Conservation (phyloP, 805 yeast genomes). For the Barnettozyma pratensis region DNA sequence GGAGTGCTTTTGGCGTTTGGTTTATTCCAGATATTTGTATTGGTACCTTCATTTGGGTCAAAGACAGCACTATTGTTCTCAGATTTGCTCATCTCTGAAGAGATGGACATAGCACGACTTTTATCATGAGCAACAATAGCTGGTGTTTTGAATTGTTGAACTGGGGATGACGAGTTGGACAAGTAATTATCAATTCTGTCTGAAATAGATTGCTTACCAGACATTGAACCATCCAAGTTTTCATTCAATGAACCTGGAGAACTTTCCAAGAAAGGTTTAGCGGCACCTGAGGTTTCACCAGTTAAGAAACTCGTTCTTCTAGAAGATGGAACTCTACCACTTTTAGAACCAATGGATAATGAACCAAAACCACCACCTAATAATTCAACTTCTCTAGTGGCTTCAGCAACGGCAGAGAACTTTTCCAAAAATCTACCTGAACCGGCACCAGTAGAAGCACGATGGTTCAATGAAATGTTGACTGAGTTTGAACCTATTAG, state of each 20-base stretch:
- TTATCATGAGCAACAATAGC: conserved; percentile 2
- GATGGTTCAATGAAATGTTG: conserved; percentile 37
- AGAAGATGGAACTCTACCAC: conserved; percentile 32
- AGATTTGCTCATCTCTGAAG: conserved; percentile 27
- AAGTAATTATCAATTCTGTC: conserved; percentile 58
- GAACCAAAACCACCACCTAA: conserved; percentile 39
- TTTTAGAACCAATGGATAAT: conserved; percentile 28
- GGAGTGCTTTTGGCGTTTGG: conserved; percentile 47
- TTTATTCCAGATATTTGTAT: conserved; percentile 42
- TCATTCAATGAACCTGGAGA: conserved; percentile 27
- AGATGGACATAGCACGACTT: conserved; percentile 20
- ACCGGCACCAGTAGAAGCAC: conserved; percentile 18
- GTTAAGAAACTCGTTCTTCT: conserved; percentile 50
- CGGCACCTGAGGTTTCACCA: conserved; percentile 25
- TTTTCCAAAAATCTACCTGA: conserved; percentile 51
- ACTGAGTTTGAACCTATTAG: conserved; percentile 58
- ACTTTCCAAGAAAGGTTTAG: conserved; percentile 21
- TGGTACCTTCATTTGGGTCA: conserved; percentile 24
- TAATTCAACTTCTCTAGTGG: conserved; percentile 60
- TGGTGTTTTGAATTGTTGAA: conserved; percentile 32
- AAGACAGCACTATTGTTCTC: conserved; percentile 30
- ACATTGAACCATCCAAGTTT: conserved; percentile 19
- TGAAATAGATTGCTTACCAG: conserved; percentile 25
- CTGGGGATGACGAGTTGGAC: conserved; percentile 39
- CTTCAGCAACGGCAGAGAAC: conserved; percentile 61